phyloP scores from a whole-genome alignment of 2,329 filamentous ascomycete species.

The Epichloe scottii region DNA sequence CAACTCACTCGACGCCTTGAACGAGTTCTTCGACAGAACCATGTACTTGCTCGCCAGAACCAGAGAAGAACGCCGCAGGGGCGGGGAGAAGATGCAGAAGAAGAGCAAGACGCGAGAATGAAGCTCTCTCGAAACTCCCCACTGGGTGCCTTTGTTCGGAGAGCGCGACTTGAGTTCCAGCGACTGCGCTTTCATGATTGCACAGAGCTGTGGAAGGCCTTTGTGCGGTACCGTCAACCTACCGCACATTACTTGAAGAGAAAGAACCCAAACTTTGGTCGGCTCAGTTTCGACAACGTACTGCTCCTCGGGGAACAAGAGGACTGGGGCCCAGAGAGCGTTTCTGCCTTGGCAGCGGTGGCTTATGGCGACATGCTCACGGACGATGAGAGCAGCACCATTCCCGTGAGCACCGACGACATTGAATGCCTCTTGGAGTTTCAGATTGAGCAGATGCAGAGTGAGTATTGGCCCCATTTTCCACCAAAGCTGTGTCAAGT shows the following conservation, averaged over 20 bases:
- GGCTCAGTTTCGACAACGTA: constrained; percentile 46
- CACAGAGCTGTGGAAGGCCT: constrained; percentile 67
- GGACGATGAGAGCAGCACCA: constrained; percentile 25
- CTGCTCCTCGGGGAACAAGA: constrained; percentile 35
- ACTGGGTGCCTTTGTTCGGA: constrained; percentile 67
- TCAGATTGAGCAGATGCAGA: constrained; percentile 79
- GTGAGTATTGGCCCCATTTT: constrained; percentile 27
- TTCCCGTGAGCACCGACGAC: constrained; percentile 61
- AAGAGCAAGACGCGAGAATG: constrained; percentile 36
- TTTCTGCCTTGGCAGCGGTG: constrained; percentile 32
- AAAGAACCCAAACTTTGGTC: constrained; percentile 46
- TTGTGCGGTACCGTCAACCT: constrained; percentile 68
- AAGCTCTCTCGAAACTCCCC: constrained; percentile 62
- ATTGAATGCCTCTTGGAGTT: constrained; percentile 74
- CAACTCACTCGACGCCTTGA: constrained; percentile 68
- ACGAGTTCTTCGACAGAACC: constrained; percentile 58
- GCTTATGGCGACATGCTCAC: constrained; percentile 41
- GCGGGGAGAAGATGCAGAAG: constrained; percentile 30
- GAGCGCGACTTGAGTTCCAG: constrained; percentile 66
- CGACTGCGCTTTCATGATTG: constrained; percentile 70
- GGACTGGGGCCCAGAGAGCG: constrained; percentile 34
- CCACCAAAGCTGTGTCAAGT: background rate
- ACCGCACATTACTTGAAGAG: constrained; percentile 54
- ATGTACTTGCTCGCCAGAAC: constrained; percentile 46
- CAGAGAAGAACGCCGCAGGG: constrained; percentile 44